These are phyloP conservation scores for Skeletonema marinoi DNA, from an alignment of 108 stramenopile genomes.

Conservation along the genomic window DNA sequence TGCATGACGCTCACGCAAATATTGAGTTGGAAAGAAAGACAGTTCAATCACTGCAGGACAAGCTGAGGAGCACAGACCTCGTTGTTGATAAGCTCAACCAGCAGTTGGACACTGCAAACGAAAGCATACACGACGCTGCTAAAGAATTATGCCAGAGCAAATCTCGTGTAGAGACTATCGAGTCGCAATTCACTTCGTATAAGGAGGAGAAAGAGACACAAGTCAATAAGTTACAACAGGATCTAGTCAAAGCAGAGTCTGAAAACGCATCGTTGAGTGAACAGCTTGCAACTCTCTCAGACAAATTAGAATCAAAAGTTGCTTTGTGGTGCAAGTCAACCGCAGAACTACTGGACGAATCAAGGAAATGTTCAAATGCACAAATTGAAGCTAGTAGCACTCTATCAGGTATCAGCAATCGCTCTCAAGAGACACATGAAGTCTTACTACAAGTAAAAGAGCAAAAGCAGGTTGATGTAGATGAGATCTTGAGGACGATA, in stretches of 20 bases:
- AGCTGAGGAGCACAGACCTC: neutral
- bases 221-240: constrained; percentile 8
- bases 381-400: neutral
- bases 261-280: neutral
- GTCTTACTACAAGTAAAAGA: neutral
- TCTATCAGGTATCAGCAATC: neutral
- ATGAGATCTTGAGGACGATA: neutral
- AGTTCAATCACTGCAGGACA: constrained; percentile 6
- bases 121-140: neutral
- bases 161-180: constrained; percentile 25
- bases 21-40: neutral
- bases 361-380: neutral
- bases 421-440: neutral
- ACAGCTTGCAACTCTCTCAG: neutral
- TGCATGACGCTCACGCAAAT: constrained; percentile 18
- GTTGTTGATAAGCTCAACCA: constrained; percentile 6
- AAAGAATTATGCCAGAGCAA: neutral
- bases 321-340: neutral
- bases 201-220: constrained; percentile 9
- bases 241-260: neutral
- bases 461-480: neutral
- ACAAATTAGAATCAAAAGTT: neutral
- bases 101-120: neutral
- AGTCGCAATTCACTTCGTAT: constrained; percentile 14
- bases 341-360: neutral